A percentile compares a stretch with the other conserved stretches of the same genome.
phyloP scores from a whole-genome alignment of 1,139 yeast species.

The Candida mesenterica region DNA sequence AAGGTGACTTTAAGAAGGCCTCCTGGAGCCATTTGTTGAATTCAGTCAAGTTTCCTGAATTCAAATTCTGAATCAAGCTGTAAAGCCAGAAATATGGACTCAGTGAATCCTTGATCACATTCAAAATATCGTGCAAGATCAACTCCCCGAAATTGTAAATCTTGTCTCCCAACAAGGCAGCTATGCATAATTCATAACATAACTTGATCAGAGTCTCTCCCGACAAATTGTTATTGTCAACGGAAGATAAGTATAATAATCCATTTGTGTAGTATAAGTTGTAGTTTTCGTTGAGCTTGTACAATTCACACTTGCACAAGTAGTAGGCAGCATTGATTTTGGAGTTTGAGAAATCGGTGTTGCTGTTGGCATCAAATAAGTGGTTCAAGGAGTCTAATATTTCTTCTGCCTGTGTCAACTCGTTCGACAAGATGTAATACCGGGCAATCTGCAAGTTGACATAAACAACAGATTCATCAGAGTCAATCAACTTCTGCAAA shows the following conservation, averaged over 20 bases:
- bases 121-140: constrained; percentile 81
- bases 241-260: constrained; percentile 48
- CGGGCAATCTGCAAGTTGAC: constrained; percentile 79
- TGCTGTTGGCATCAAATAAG: constrained; percentile 46
- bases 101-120: constrained; percentile 43
- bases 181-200: constrained; percentile 79
- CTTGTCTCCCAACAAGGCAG: constrained; percentile 88
- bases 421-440: constrained; percentile 56
- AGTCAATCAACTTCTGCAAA: constrained; percentile 36
- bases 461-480: constrained; percentile 51
- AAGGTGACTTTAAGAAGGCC: constrained; percentile 49
- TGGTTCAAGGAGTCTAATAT: constrained; percentile 61
- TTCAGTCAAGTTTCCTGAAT: constrained; percentile 69
- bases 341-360: constrained; percentile 47
- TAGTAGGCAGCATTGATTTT: constrained; percentile 82
- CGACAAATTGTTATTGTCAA: constrained; percentile 34
- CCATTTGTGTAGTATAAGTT: constrained; percentile 72
- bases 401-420: constrained; percentile 64
- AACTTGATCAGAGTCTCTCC: constrained; percentile 32
- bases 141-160: constrained; percentile 96
- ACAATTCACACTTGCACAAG: constrained; percentile 74
- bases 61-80: constrained; percentile 65
- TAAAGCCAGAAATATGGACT: constrained; percentile 70
- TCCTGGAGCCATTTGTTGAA: constrained; percentile 52
- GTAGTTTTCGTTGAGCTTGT: constrained; percentile 73